A percentile compares a stretch with the other conserved stretches of the same genome.
Conservation (phyloP, 2,329 filamentous ascomycete genomes). For the Botryotinia globosa region DNA sequence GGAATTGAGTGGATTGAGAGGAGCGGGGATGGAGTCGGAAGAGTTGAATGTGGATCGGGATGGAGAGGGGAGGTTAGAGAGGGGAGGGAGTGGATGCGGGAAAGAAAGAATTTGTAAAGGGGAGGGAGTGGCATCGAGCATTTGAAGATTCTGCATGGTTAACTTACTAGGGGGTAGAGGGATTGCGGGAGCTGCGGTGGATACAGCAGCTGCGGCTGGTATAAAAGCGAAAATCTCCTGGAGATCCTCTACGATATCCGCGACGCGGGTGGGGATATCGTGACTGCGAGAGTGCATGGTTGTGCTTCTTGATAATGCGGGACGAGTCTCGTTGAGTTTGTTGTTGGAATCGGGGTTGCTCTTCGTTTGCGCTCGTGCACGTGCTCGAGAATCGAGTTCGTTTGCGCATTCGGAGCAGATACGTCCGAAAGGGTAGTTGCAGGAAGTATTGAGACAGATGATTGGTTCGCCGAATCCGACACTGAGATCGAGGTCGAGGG, state of each 20-base stretch:
- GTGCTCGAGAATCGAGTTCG: neutral
- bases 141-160: neutral
- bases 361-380: neutral
- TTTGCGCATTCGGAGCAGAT: conserved; percentile 16
- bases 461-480: conserved; percentile 10
- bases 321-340: too few species aligned
- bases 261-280: neutral
- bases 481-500: neutral
- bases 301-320: neutral
- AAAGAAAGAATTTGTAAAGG: too few species aligned
- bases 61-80: too few species aligned
- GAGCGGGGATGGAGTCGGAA: neutral
- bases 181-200: too few species aligned
- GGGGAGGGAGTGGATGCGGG: neutral
- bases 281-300: neutral
- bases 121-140: neutral
- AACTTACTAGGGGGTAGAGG: neutral
- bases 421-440: conserved; percentile 24
- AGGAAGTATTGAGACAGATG: conserved; percentile 23
- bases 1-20: too few species aligned
- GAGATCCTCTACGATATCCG: neutral
- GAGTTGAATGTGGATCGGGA: too few species aligned
- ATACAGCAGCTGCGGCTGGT: too few species aligned
- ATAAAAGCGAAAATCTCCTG: neutral
- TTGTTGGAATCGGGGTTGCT: neutral